Conservation (phyloP, 2,329 filamentous ascomycete species). For the Triangularia verruculosa region DNA sequence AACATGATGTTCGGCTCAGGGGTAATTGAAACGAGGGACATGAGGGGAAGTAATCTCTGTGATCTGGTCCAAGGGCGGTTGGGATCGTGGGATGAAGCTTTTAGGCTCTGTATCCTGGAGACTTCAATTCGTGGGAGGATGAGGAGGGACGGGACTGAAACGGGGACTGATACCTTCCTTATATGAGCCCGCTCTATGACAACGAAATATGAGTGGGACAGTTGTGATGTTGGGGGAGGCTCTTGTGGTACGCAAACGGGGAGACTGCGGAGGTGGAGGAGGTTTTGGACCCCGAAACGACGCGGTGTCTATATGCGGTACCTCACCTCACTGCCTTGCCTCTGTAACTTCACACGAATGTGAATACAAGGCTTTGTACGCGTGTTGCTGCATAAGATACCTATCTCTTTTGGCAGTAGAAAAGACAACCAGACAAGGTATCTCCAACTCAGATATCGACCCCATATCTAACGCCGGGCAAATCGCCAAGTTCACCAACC, state of each 20-base stretch:
- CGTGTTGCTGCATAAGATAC: too few relatives aligned
- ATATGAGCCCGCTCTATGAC: background rate
- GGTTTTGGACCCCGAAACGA: background rate
- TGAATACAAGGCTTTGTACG: too few relatives aligned
- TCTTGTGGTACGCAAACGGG: background rate
- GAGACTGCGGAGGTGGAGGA: background rate
- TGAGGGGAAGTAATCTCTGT: background rate
- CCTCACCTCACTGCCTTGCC: too few relatives aligned
- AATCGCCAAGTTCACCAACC: background rate
- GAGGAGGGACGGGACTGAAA: background rate
- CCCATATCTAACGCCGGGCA: background rate
- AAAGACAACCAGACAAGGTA: background rate
- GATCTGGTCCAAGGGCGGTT: background rate
- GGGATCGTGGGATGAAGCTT: background rate
- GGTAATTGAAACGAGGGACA: too few relatives aligned
- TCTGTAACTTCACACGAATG: too few relatives aligned
- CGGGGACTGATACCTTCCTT: background rate
- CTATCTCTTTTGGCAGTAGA: too few relatives aligned
- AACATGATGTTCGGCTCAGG: too few relatives aligned
- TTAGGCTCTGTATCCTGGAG: background rate
- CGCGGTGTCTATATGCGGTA: background rate
- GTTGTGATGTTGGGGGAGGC: background rate
- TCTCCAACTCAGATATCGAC: background rate
- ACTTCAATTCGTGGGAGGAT: too few relatives aligned
- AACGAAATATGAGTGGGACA: background rate